Percentiles rank a stretch among this genome's conserved stretches.
Evolutionary conservation across 352 stramenopile species (phyloP).

Genomic region (Pythium phragmitis): DNA sequence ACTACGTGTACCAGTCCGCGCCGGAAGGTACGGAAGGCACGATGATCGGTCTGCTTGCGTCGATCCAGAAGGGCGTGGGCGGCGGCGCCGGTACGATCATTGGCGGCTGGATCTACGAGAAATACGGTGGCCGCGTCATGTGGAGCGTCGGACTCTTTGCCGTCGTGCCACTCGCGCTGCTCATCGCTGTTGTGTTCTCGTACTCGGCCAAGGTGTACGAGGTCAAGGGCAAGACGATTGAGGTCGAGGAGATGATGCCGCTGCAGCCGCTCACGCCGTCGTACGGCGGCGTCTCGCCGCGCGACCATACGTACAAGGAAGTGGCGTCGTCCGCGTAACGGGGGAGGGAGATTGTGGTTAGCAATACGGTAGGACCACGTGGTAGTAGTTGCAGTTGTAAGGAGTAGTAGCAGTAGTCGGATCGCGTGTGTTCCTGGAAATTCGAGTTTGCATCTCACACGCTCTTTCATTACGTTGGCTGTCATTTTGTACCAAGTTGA

Average conservation of each 20-base stretch:
- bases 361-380: neutral
- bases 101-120: slow-evolving; percentile 72
- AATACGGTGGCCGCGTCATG: slow-evolving; percentile 55
- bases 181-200: slow-evolving; percentile 47
- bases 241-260: slow-evolving; percentile 20
- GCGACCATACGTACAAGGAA: slow-evolving; percentile 22
- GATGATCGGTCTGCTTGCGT: slow-evolving; percentile 67
- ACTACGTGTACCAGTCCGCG: slow-evolving; percentile 73
- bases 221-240: slow-evolving; percentile 6
- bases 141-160: slow-evolving; percentile 53
- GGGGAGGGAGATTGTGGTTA: no score
- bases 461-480: neutral
- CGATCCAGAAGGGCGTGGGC: slow-evolving; percentile 68
- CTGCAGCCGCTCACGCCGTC: slow-evolving; percentile 25
- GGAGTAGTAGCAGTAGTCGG: neutral
- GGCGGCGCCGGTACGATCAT: slow-evolving; percentile 58
- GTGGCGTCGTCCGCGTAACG: slow-evolving; percentile 10
- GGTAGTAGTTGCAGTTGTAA: neutral
- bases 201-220: slow-evolving; percentile 34
- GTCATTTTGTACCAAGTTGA: slow-evolving; percentile 5
- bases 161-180: slow-evolving; percentile 46
- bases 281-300: slow-evolving; percentile 15
- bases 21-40: slow-evolving; percentile 61
- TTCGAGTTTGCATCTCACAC: neutral
- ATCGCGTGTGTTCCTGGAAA: neutral